phyloP scores from a whole-genome alignment of 106 monocot species.

The Allium fistulosum region DNA sequence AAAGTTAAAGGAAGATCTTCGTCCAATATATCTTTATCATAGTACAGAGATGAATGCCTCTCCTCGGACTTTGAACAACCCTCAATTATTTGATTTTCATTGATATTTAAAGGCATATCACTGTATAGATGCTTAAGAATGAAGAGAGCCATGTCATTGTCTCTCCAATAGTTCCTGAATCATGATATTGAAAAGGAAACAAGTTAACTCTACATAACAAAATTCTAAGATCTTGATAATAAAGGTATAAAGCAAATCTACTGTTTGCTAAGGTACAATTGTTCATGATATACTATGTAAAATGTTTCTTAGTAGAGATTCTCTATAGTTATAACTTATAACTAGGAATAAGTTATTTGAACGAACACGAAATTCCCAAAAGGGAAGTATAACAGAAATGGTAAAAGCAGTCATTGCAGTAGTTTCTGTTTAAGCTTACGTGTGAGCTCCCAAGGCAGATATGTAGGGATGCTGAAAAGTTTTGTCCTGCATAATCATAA shows the following conservation, averaged over 20 bases:
- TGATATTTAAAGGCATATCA: conserved; percentile 74
- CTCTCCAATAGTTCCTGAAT: conserved; percentile 95
- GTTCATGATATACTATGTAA: neutral
- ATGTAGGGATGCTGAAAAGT: conserved; percentile 91
- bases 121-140: conserved; percentile 91
- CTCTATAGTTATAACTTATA: too few relatives aligned
- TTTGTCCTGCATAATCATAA: conserved; percentile 56
- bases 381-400: neutral
- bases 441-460: conserved; percentile 81
- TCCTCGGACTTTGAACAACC: conserved; percentile 8
- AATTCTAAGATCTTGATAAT: too few relatives aligned
- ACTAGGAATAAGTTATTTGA: neutral
- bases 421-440: conserved; percentile 37
- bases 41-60: conserved; percentile 32
- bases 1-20: conserved; percentile 91
- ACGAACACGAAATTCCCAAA: neutral
- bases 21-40: conserved; percentile 59
- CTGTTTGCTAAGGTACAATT: neutral
- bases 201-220: neutral
- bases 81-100: conserved; percentile 11
- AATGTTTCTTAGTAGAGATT: neutral
- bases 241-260: too few relatives aligned
- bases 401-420: neutral
- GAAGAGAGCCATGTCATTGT: conserved; percentile 89
- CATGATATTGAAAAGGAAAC: neutral